phyloP scores from a whole-genome alignment of 768 basidiomycete species.

The Rossbeevera mucosa region DNA sequence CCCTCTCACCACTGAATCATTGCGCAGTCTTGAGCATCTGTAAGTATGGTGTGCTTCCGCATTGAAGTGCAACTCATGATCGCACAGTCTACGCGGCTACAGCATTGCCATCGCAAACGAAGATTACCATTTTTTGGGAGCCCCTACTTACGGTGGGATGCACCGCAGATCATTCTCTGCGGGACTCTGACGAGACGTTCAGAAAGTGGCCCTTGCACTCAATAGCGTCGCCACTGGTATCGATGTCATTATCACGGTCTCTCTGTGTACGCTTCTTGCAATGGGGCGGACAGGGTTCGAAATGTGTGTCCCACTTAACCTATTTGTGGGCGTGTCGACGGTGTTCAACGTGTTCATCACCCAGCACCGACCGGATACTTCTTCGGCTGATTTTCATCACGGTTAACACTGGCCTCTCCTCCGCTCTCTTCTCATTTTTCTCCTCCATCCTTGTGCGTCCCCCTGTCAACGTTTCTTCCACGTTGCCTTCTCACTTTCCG shows the following conservation, averaged over 20 bases:
- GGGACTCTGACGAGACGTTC: slow-evolving; percentile 3
- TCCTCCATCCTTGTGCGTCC: slow-evolving; percentile 18
- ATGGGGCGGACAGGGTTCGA: slow-evolving; percentile 23
- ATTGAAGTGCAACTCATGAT: slow-evolving; percentile 3
- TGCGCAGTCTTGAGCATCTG: slow-evolving; percentile 13
- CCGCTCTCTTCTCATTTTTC: slow-evolving; percentile 20
- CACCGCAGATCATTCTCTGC: not conserved
- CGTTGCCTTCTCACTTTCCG: not conserved
- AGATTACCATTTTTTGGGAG: slow-evolving; percentile 12
- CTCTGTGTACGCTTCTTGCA: slow-evolving; percentile 18
- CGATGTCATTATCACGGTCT: slow-evolving; percentile 19
- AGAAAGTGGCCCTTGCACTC: slow-evolving; percentile 14
- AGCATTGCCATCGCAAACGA: slow-evolving; percentile 13
- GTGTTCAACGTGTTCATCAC: slow-evolving; percentile 1
- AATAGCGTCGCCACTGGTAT: slow-evolving; percentile 15
- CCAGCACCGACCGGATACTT: slow-evolving; percentile 24
- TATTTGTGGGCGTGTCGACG: not conserved
- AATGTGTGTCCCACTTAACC: slow-evolving; percentile 9
- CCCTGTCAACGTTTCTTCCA: not conserved
- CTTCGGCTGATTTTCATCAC: slow-evolving; percentile 23
- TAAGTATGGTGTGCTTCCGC: slow-evolving; percentile 1
- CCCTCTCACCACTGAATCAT: not conserved
- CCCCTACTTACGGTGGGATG: slow-evolving; percentile 18
- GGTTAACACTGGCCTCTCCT: slow-evolving; percentile 24
- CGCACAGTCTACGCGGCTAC: slow-evolving; percentile 14